Evolutionary conservation across 345 rosid species (phyloP).

Genomic region (Camelina hispida): DNA sequence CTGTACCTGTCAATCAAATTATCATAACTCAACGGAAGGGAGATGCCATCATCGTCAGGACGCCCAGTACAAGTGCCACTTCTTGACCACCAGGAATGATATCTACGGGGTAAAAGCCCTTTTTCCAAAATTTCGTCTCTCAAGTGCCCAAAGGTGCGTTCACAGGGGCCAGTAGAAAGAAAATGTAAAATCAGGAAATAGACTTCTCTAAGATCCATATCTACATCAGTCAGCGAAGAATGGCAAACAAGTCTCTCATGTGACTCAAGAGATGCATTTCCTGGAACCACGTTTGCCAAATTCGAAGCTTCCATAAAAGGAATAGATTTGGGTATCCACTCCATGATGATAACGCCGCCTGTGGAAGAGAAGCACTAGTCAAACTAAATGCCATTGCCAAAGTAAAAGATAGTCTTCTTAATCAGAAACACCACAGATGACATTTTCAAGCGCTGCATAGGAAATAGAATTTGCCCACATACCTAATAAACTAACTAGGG

Average conservation of each 20-base stretch:
- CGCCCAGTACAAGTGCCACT: conserved; percentile 56
- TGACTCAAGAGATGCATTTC: conserved; percentile 51
- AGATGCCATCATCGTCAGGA: conserved; percentile 68
- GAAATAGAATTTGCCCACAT: not conserved
- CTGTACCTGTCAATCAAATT: conserved; percentile 74
- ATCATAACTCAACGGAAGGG: conserved; percentile 73
- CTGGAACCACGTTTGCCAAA: conserved; percentile 50
- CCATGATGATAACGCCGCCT: conserved; percentile 65
- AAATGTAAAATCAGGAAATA: conserved; percentile 93
- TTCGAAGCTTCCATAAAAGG: conserved; percentile 55
- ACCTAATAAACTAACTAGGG: conserved; percentile 15
- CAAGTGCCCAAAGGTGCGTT: conserved; percentile 64
- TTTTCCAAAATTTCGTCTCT: conserved; percentile 78
- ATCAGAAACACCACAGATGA: not conserved
- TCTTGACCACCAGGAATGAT: conserved; percentile 94
- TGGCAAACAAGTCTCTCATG: conserved; percentile 49
- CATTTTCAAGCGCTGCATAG: not conserved
- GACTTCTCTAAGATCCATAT: conserved; percentile 80
- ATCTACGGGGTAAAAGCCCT: conserved; percentile 92
- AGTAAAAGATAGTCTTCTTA: not conserved
- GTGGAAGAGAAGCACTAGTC: conserved; percentile 36
- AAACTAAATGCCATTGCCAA: conserved; percentile 24
- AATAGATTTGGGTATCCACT: conserved; percentile 58
- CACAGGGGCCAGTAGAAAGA: conserved; percentile 84
- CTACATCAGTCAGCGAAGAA: conserved; percentile 50